Percentiles rank a stretch among this genome's conserved stretches.
phyloP scores from a whole-genome alignment of 768 basidiomycete species.

The Leccinellum albellum region DNA sequence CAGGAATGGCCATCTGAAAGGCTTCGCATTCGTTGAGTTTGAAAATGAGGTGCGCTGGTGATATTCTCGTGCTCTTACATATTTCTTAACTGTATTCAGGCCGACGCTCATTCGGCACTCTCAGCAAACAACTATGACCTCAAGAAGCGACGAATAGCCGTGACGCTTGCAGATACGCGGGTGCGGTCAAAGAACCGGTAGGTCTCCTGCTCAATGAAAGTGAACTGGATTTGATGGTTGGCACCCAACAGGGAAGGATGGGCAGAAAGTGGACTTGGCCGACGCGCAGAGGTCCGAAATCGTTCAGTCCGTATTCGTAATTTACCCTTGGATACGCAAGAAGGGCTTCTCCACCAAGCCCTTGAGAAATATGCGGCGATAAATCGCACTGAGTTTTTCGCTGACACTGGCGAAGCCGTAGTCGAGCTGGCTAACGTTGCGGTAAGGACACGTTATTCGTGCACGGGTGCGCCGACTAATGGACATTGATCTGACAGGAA shows the following conservation, averaged over 20 bases:
- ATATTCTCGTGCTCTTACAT: not conserved
- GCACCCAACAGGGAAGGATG: slow-evolving; percentile 33
- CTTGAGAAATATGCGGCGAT: slow-evolving; percentile 74
- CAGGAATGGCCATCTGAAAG: slow-evolving; percentile 65
- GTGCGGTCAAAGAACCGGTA: slow-evolving; percentile 53
- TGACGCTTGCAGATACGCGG: slow-evolving; percentile 79
- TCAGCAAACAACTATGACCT: slow-evolving; percentile 83
- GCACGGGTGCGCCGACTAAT: not conserved
- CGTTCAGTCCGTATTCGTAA: slow-evolving; percentile 75
- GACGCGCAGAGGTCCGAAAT: slow-evolving; percentile 52
- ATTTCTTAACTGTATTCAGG: slow-evolving; percentile 38
- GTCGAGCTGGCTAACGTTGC: slow-evolving; percentile 65
- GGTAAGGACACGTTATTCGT: slow-evolving; percentile 36
- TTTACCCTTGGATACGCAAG: slow-evolving; percentile 75
- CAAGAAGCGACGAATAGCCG: slow-evolving; percentile 85
- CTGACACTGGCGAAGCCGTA: slow-evolving; percentile 54
- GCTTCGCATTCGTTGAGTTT: slow-evolving; percentile 93
- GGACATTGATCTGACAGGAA: slow-evolving; percentile 49
- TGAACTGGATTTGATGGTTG: not conserved
- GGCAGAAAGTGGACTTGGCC: slow-evolving; percentile 56
- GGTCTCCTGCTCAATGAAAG: slow-evolving; percentile 11
- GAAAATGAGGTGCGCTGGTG: slow-evolving; percentile 60
- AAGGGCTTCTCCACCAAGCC: slow-evolving; percentile 86
- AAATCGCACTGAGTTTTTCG: slow-evolving; percentile 73
- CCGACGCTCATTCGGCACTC: slow-evolving; percentile 66